Percentiles rank a stretch among this genome's conserved stretches.
phyloP scores from a whole-genome alignment of 1,284 basidiomycete genomes.

The Ganoderma boninense region DNA sequence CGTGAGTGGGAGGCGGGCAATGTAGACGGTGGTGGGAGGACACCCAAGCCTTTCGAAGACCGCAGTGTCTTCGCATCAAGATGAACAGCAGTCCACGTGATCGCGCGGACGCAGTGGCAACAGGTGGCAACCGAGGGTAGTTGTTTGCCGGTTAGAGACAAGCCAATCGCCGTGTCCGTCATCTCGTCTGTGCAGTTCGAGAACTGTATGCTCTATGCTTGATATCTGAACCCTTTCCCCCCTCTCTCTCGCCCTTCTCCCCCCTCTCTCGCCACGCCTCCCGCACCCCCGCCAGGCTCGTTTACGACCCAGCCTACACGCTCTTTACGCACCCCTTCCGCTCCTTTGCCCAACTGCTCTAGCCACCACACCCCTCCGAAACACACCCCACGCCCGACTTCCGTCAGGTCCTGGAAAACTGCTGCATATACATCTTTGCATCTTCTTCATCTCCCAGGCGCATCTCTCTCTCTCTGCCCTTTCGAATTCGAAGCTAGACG shows the following conservation, averaged over 20 bases:
- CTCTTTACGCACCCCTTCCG: conserved; percentile 20
- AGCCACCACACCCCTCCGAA: conserved; percentile 12
- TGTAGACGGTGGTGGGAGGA: background rate
- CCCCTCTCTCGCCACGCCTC: background rate
- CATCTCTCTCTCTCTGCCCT: background rate
- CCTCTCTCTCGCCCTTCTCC: background rate
- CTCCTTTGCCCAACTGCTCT: conserved; percentile 14
- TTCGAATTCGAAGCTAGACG: conserved; percentile 4
- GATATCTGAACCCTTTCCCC: background rate
- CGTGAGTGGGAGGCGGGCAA: background rate
- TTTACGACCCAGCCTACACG: conserved; percentile 13
- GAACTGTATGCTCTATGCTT: conserved; percentile 9
- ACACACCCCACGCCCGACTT: conserved; percentile 5
- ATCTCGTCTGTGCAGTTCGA: conserved; percentile 4
- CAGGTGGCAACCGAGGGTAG: conserved; percentile 23
- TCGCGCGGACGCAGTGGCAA: conserved; percentile 21
- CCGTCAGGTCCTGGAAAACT: conserved; percentile 4
- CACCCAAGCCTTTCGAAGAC: background rate
- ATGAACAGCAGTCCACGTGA: conserved; percentile 27
- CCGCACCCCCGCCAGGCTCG: conserved; percentile 12
- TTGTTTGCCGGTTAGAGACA: background rate
- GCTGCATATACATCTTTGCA: conserved; percentile 10
- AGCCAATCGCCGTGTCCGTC: background rate
- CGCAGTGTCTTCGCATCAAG: background rate
- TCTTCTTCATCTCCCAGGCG: conserved; percentile 14